Evolutionary conservation across 345 rosid genomes (phyloP).

Genomic region (Acer saccharum): DNA sequence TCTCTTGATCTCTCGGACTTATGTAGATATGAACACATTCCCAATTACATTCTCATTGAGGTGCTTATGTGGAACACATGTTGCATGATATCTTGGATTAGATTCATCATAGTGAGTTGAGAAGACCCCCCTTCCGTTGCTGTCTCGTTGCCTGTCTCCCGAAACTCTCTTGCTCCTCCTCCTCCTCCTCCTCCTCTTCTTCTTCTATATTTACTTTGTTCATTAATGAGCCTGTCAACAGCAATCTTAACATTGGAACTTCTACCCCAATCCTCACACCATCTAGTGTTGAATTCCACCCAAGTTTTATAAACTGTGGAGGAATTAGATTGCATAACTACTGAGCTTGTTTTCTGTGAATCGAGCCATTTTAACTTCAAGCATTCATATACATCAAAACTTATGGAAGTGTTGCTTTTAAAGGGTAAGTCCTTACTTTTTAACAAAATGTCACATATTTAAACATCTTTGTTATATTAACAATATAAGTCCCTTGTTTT

Average conservation of each 20-base stretch:
- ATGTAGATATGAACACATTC: not conserved
- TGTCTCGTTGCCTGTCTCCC: not conserved
- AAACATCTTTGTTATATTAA: no score
- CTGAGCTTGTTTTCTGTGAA: not conserved
- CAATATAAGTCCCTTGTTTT: no score
- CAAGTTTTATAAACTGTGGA: not conserved
- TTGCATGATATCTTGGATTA: not conserved
- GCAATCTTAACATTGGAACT: no score
- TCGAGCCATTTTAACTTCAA: not conserved
- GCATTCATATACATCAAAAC: not conserved
- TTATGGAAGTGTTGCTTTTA: no score
- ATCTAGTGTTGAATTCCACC: not conserved
- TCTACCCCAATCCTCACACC: no score
- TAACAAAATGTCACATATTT: no score
- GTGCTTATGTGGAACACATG: not conserved
- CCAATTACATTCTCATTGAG: not conserved
- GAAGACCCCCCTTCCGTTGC: not conserved
- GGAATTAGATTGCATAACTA: not conserved
- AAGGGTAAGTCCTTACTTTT: no score
- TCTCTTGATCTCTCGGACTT: no score
- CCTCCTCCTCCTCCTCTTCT: no score
- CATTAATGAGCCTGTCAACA: no score
- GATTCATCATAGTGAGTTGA: not conserved
- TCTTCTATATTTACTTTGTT: no score
- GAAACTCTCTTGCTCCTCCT: not conserved